phyloP scores from a whole-genome alignment of 805 yeast species.

The Candida boleticola region DNA sequence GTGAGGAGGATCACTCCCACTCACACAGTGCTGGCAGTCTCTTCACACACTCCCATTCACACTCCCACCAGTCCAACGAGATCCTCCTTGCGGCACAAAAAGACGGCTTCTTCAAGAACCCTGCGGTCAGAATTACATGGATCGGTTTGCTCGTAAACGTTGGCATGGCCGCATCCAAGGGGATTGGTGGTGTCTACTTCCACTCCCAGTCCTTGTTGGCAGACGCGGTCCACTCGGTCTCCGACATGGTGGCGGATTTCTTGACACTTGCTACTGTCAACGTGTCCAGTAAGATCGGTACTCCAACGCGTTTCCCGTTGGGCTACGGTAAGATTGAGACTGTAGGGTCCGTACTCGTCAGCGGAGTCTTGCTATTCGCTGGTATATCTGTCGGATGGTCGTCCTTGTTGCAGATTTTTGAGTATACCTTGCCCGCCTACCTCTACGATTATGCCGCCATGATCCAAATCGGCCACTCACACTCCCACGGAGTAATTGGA shows the following conservation, averaged over 20 bases:
- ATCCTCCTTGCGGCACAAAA: conserved; percentile 32
- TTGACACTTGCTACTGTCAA: conserved; percentile 87
- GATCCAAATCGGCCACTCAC: conserved; percentile 51
- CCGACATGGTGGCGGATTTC: conserved; percentile 87
- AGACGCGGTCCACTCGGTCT: conserved; percentile 89
- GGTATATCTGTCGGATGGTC: conserved; percentile 91
- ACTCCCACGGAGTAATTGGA: conserved; percentile 39
- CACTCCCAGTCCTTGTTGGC: conserved; percentile 94
- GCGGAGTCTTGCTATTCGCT: conserved; percentile 78
- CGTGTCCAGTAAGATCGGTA: conserved; percentile 54
- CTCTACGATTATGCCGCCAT: conserved; percentile 52
- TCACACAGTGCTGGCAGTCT: conserved; percentile 16
- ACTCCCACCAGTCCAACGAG: conserved; percentile 44
- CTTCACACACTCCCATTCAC: conserved; percentile 40
- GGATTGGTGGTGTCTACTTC: conserved; percentile 84
- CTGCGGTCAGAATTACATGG: conserved; percentile 92
- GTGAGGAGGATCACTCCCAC: conserved; percentile 6
- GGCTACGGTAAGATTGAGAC: conserved; percentile 95
- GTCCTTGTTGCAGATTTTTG: conserved; percentile 65
- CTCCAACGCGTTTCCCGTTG: conserved; percentile 68
- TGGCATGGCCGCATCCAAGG: conserved; percentile 83
- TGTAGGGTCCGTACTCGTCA: conserved; percentile 85
- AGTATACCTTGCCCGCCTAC: conserved; percentile 63
- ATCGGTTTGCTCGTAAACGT: conserved; percentile 82
- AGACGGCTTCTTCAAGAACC: conserved; percentile 46